Percentiles rank a stretch among this genome's conserved stretches.
phyloP scores from a whole-genome alignment of 2,329 filamentous ascomycete species.

The Nemania bipapillata region DNA sequence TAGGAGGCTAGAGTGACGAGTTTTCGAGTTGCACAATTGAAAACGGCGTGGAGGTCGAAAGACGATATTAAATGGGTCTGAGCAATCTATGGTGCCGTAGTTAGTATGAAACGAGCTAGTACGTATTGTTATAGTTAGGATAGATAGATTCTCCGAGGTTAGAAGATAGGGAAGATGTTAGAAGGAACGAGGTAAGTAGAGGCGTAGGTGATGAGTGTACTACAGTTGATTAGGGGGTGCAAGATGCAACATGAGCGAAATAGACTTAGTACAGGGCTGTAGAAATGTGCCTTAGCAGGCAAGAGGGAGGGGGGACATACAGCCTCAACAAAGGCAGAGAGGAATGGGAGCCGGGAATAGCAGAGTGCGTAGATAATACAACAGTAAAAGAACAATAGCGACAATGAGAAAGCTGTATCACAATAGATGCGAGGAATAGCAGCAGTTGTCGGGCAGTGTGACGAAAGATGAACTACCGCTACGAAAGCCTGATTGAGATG shows the following conservation, averaged over 20 bases:
- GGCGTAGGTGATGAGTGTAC: neutral
- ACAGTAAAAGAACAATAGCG: conserved; percentile 27
- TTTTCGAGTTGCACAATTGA: conserved; percentile 1
- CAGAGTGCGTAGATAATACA: conserved; percentile 11
- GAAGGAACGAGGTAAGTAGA: neutral
- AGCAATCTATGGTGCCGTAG: conserved; percentile 19
- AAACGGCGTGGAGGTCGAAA: conserved; percentile 6
- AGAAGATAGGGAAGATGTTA: neutral
- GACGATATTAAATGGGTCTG: conserved; percentile 10
- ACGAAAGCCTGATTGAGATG: neutral
- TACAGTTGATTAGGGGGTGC: neutral
- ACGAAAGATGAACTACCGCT: neutral
- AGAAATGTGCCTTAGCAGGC: conserved; percentile 2
- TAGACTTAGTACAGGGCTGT: neutral
- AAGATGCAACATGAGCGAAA: neutral
- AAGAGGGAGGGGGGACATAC: conserved; percentile 7
- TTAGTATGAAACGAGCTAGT: conserved; percentile 25
- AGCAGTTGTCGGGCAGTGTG: neutral
- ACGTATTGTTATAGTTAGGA: neutral
- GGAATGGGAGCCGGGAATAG: neutral
- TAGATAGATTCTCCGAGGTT: neutral
- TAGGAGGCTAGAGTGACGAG: conserved; percentile 19
- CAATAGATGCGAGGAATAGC: neutral
- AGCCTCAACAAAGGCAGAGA: conserved; percentile 23
- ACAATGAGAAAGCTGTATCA: conserved; percentile 16